Evolutionary conservation across 805 yeast species (phyloP), one percentile per base, ranked within the genome.

Genomic region (Debaryomyces prosopidis): DNA sequence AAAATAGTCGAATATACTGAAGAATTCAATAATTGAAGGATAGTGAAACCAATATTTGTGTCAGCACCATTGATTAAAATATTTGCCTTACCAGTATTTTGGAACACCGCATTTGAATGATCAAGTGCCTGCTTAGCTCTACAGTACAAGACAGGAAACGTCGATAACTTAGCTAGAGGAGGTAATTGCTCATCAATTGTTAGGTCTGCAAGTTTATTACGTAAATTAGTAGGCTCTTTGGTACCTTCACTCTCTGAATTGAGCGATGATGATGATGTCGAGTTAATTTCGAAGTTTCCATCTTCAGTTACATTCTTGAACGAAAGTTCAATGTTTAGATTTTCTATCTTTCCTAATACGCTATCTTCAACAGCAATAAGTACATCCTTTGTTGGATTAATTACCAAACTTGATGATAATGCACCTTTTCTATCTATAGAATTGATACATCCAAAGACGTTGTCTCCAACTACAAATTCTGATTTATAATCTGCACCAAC

Each of bases 371-470:
- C 55, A n/a, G 54, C 59, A 1, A 71, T 39, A 15, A 71, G 16
- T 17, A 58, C 43, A 53, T 84, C 89, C 30, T 66, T 58, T 9
- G 58, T 55, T 12, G 87, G 82, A 47, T 82, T 77, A 3, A 85
- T 60, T 16, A 80, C 56, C 9, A 85, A 69, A 36, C 81, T 76
- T 3, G 87, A 72, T 30, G 84, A 77, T 19, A 84, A 60, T 2
- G 86, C 65, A 7, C 91, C 91, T 37, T 71, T 69, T 14, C 78
- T 78, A 15, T 70, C 67, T 14, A 47, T 66, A 39, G 84, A 86
- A 55, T 73, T 73, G 42, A 71, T 75, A 39, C 79, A 55, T 6
- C 92, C 95, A 58, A 82, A 77, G 0, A 87, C 89, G 34, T 72
- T 73, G 52, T 82, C 87, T 32, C 91, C 92, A 18, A 68, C 77